phyloP scores from a whole-genome alignment of 495 filamentous ascomycete species.

The Gamarada debralockiae region DNA sequence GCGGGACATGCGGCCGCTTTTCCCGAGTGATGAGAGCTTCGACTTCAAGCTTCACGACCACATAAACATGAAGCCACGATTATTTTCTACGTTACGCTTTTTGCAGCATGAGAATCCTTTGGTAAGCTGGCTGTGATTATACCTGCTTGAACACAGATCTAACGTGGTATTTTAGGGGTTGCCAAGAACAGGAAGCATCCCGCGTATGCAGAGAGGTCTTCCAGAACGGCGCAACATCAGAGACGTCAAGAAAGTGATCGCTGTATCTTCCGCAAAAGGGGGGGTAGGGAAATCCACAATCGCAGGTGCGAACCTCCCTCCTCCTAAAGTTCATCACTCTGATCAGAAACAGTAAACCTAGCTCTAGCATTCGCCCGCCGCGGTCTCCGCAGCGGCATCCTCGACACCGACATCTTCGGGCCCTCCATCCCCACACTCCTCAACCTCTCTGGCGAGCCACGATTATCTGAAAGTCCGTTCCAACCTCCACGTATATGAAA shows the following conservation, averaged over 20 bases:
- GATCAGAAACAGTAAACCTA: constrained; percentile 62
- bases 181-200: constrained; percentile 73
- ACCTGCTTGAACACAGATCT: neutral
- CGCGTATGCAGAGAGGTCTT: constrained; percentile 78
- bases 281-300: constrained; percentile 96
- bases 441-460: constrained; percentile 69
- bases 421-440: constrained; percentile 91
- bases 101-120: constrained; percentile 90
- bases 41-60: neutral
- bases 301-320: constrained; percentile 49
- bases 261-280: constrained; percentile 92
- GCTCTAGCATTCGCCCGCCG: constrained; percentile 78
- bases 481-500: constrained; percentile 12
- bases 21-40: neutral
- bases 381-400: constrained; percentile 77
- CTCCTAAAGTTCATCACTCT: neutral
- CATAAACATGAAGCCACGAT: constrained; percentile 46
- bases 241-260: constrained; percentile 81
- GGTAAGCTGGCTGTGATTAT: constrained; percentile 40
- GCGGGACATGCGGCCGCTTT: constrained; percentile 13
- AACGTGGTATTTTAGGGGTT: constrained; percentile 57
- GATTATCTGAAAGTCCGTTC: constrained; percentile 56
- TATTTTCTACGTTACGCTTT: constrained; percentile 60
- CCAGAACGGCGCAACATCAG: constrained; percentile 76
- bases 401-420: constrained; percentile 96